These are phyloP conservation scores for Ophiostoma sp. DNA, from an alignment of 2,329 filamentous ascomycete genomes.

Conservation along the genomic window DNA sequence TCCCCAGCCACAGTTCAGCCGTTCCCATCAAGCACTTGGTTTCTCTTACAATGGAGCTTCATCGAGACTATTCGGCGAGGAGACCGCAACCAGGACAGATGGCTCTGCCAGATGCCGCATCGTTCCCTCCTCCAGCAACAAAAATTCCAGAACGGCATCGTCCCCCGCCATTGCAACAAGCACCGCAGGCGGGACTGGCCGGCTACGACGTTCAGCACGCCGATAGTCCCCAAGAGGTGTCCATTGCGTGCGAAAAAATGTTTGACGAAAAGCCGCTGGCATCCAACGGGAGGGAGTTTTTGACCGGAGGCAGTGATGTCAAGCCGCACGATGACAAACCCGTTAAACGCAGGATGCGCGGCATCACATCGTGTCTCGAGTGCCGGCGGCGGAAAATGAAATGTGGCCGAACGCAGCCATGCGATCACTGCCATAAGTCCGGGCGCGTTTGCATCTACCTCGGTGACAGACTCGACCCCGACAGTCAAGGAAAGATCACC, in stretches of 20 bases:
- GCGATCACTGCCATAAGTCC: slow-evolving; percentile 63
- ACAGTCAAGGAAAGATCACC: slow-evolving; percentile 67
- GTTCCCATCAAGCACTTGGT: background rate
- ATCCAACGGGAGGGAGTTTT: background rate
- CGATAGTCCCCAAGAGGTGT: slow-evolving; percentile 24
- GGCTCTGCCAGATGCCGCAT: background rate
- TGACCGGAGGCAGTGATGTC: background rate
- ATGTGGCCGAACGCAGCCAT: slow-evolving; percentile 73
- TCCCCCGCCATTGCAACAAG: background rate
- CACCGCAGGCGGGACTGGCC: background rate
- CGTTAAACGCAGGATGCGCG: slow-evolving; percentile 61
- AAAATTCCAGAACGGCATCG: slow-evolving; percentile 13
- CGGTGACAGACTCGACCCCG: slow-evolving; percentile 66
- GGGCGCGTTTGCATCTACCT: slow-evolving; percentile 62
- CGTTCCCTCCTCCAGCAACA: background rate
- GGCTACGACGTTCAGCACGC: slow-evolving; percentile 1
- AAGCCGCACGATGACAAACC: slow-evolving; percentile 37
- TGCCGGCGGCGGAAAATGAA: slow-evolving; percentile 75
- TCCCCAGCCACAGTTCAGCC: background rate
- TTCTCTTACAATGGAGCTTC: background rate
- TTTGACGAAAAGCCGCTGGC: slow-evolving; percentile 22
- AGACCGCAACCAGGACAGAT: background rate
- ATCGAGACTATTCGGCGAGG: background rate
- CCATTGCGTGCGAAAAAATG: slow-evolving; percentile 24
- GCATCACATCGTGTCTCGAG: slow-evolving; percentile 69